Evolutionary conservation across 2,329 filamentous ascomycete species (phyloP), one percentile per base, ranked within the genome.

Genomic region (Fusarium stilboides): DNA sequence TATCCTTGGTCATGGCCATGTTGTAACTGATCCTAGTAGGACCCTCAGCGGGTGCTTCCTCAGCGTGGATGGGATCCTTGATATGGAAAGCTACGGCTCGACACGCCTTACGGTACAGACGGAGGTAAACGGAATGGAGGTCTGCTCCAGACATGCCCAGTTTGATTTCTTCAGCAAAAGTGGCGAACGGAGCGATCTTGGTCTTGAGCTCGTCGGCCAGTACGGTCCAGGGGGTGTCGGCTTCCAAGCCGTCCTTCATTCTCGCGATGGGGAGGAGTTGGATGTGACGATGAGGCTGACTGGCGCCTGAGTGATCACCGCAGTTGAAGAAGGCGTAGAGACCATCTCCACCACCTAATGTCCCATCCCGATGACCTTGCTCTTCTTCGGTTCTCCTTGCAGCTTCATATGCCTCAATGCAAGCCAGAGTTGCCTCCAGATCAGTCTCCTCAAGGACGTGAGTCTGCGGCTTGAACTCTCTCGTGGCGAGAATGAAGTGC

Each of bases 401-500:
- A 4, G 64, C 62, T 24, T 78, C 70, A 77, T 90, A 91, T 5
- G 87, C 86, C 57, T 84, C 80, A 60, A 93, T 81, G 70, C 90
- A 92, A 0, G 86, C 85, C 59, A 88, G 86, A 3, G 90, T 86
- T 1, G 87, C 87, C 15, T 82, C 86, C 28, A 93, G 79, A 71
- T 93, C 91, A 26, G 80, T 80, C 14, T 80, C 77, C 51, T 90
- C 89, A 3, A 94, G 82, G 7, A 90, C 74, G 68, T 91, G 82
- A 3, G 87, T 89, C 81, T 94, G 91, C n/a, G 82, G 80, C 74
- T 88, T 87, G 76, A 89, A 89, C 2, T 80, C 77, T n/a, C 80
- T 86, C 0, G 91, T 94, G 0, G 88, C 87, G 47, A 94, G 84
- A 70, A 94, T 92, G 75, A 92, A 92, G 79, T 94, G 91, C 72